Conservation (phyloP, 257 asterid species). For the Nicotiana knightiana region DNA sequence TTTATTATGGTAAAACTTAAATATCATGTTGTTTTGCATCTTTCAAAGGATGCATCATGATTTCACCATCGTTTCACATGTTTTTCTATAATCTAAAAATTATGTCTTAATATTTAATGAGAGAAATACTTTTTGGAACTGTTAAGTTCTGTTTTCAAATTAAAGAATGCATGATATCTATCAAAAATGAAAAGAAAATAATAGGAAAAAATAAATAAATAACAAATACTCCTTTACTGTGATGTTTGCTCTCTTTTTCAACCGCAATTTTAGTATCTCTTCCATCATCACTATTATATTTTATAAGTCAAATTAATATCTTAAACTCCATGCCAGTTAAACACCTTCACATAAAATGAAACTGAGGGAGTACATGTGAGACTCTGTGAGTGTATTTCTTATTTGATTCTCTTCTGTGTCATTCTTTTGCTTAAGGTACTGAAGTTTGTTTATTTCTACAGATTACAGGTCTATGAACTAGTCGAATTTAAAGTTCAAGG, state of each 20-base stretch:
- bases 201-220: neutral
- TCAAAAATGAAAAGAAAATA: neutral
- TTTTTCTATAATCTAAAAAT: neutral
- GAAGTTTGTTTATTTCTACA: constrained; percentile 27
- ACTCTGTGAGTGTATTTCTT: neutral
- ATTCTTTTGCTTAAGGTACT: constrained; percentile 1
- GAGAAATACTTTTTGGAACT: neutral
- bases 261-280: neutral
- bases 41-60: neutral
- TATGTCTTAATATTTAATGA: neutral
- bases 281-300: neutral
- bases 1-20: neutral
- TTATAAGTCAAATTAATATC: neutral
- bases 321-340: neutral
- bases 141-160: neutral
- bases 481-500: constrained; percentile 86
- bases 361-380: neutral
- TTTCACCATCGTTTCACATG: neutral
- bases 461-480: constrained; percentile 80
- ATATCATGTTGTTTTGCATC: neutral
- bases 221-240: neutral
- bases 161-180: neutral
- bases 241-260: neutral
- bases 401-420: neutral
- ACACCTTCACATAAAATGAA: neutral